These are phyloP conservation scores for Mycena rosella DNA, from an alignment of 768 basidiomycete genomes.

Conservation along the genomic window DNA sequence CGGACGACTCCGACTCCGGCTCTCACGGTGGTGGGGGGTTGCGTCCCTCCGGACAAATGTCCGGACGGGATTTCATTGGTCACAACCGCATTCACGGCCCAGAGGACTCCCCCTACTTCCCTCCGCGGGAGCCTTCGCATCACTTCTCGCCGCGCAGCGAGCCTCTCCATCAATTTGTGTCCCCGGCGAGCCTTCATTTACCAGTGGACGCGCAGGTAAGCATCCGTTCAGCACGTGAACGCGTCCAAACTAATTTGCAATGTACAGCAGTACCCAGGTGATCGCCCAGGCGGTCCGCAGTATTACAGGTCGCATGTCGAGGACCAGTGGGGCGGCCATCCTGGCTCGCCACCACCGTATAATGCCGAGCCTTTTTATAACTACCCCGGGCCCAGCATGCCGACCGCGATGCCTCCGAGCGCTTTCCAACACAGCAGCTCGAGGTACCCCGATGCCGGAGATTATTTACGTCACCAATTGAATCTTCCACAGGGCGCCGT, in stretches of 20 bases:
- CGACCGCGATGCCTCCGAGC: conserved; percentile 26
- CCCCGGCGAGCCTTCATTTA: conserved; percentile 7
- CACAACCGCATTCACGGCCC: background rate
- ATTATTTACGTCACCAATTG: conserved; percentile 58
- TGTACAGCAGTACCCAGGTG: no score
- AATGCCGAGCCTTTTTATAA: background rate
- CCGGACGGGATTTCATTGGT: conserved; percentile 14
- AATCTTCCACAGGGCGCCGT: conserved; percentile 45
- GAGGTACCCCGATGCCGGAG: conserved; percentile 52
- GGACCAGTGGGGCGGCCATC: conserved; percentile 6
- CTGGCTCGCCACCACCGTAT: conserved; percentile 15
- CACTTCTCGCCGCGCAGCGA: no score
- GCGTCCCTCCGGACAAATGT: conserved; percentile 6
- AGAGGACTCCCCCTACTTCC: conserved; percentile 19
- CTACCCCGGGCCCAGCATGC: background rate
- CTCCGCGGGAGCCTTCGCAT: conserved; percentile 15
- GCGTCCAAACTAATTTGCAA: background rate
- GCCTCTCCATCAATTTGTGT: background rate
- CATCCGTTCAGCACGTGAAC: conserved; percentile 11
- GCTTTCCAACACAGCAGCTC: conserved; percentile 10
- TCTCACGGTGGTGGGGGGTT: conserved; percentile 23
- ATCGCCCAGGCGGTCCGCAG: background rate
- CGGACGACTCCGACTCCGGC: conserved; percentile 23
- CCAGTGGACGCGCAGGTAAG: conserved; percentile 14
- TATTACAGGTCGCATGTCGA: conserved; percentile 15